These are phyloP conservation scores for Leishmania martiniquensis DNA, from an alignment of 208 protist species.

Conservation along the genomic window DNA sequence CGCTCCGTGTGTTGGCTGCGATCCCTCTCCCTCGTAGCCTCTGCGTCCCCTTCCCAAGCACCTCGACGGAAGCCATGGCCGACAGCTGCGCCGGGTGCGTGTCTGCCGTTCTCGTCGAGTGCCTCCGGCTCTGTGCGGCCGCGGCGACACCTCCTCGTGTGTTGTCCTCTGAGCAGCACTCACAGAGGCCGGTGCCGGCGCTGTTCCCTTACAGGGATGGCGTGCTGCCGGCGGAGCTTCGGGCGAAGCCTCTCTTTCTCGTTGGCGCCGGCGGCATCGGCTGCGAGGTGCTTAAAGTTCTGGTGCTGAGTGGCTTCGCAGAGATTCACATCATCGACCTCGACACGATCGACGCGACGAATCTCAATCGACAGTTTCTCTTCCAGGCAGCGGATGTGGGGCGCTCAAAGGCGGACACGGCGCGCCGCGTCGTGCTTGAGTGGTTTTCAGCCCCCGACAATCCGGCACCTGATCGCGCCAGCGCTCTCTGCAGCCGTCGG, in stretches of 20 bases:
- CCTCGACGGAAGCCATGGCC: not conserved
- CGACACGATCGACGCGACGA: constrained; percentile 99
- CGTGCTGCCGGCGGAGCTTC: constrained; percentile 5
- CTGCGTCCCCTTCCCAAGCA: not conserved
- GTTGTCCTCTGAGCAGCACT: not conserved
- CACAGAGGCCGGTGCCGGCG: not conserved
- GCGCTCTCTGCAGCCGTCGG: not conserved
- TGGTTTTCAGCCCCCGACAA: constrained; percentile 38
- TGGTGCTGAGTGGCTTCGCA: constrained; percentile 95
- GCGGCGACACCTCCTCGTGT: not conserved
- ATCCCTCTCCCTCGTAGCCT: constrained; percentile 17
- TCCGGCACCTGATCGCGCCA: not conserved
- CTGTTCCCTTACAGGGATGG: not conserved
- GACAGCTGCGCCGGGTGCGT: not conserved
- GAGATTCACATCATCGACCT: constrained; percentile 97
- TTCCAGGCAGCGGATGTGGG: constrained; percentile 97
- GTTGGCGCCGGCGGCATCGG: constrained; percentile 99
- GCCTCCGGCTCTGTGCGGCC: not conserved
- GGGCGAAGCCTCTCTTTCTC: constrained; percentile 84
- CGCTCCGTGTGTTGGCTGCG: constrained; percentile 3
- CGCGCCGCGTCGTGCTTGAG: constrained; percentile 52
- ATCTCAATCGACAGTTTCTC: constrained; percentile 99
- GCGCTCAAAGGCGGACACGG: constrained; percentile 93
- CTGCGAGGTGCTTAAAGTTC: constrained; percentile 99
- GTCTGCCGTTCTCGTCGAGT: constrained; percentile 11